Evolutionary conservation across 208 protist species (phyloP).

Genomic region (Trypanosoma boissoni): DNA sequence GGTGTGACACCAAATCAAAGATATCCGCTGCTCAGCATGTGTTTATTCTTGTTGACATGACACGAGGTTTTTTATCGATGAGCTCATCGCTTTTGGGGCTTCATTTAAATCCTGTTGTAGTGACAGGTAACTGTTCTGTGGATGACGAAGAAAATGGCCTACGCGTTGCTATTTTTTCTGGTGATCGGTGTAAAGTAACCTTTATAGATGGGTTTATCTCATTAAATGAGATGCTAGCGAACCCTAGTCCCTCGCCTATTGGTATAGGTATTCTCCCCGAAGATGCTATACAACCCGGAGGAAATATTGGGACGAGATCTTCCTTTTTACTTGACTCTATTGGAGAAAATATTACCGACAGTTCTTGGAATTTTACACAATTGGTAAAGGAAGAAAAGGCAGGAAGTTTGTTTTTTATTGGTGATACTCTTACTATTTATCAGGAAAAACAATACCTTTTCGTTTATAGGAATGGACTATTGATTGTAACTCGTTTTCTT

Average conservation of each 20-base stretch:
- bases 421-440: constrained; percentile 71
- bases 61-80: constrained; percentile 49
- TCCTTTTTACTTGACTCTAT: constrained; percentile 25
- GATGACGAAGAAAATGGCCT: constrained; percentile 45
- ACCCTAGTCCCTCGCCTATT: constrained; percentile 47
- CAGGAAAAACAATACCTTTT: constrained; percentile 24
- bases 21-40: constrained; percentile 39
- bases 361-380: constrained; percentile 44
- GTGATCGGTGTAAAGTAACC: constrained; percentile 48
- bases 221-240: constrained; percentile 40
- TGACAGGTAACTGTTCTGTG: constrained; percentile 41
- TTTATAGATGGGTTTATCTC: constrained; percentile 47
- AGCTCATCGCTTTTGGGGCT: constrained; percentile 68
- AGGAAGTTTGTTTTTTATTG: constrained; percentile 68
- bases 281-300: constrained; percentile 18
- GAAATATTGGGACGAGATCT: constrained; percentile 17
- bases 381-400: constrained; percentile 32
- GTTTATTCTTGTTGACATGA: constrained; percentile 64
- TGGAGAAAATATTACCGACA: constrained; percentile 1
- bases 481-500: constrained; percentile 23
- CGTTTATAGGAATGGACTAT: constrained; percentile 52
- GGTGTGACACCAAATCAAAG: constrained; percentile 69
- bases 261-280: constrained; percentile 66
- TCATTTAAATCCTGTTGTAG: constrained; percentile 54
- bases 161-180: constrained; percentile 66